phyloP scores from a whole-genome alignment of 2,329 filamentous ascomycete genomes.

The Neopestalotiopsis sp. region DNA sequence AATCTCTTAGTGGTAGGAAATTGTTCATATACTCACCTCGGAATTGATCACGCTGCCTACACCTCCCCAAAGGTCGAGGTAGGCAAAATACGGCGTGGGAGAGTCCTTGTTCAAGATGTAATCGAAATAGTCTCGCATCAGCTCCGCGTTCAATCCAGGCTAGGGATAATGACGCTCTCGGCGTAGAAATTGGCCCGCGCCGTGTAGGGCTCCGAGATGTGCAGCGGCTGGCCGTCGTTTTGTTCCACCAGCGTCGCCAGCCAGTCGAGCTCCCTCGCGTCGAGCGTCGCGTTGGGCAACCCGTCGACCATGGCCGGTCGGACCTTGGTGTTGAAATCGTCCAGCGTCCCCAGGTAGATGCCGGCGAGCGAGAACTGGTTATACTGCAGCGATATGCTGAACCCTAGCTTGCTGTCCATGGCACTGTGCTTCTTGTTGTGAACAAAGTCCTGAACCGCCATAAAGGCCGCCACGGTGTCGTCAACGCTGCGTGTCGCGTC shows the following conservation, averaged over 20 bases:
- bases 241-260: constrained; percentile 26
- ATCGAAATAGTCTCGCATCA: constrained; percentile 31
- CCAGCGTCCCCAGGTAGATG: constrained; percentile 36
- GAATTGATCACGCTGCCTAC: constrained; percentile 36
- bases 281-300: constrained; percentile 23
- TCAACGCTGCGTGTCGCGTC: not conserved
- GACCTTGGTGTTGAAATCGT: constrained; percentile 31
- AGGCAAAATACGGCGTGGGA: constrained; percentile 36
- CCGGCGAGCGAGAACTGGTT: constrained; percentile 36
- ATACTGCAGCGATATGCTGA: constrained; percentile 31
- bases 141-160: constrained; percentile 29
- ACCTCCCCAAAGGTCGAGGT: constrained; percentile 42
- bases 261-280: constrained; percentile 27
- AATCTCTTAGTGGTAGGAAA: not conserved
- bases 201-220: constrained; percentile 19
- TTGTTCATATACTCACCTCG: constrained; percentile 17
- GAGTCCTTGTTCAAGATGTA: constrained; percentile 24
- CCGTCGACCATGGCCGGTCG: constrained; percentile 31
- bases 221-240: constrained; percentile 25
- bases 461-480: constrained; percentile 28
- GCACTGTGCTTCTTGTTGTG: constrained; percentile 30
- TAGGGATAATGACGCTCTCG: constrained; percentile 39
- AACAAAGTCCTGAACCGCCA: constrained; percentile 38
- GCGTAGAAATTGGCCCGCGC: constrained; percentile 39
- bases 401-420: constrained; percentile 37